These are phyloP conservation scores for Lablab purpureus DNA, from an alignment of 306 rosid species.

Conservation along the genomic window DNA sequence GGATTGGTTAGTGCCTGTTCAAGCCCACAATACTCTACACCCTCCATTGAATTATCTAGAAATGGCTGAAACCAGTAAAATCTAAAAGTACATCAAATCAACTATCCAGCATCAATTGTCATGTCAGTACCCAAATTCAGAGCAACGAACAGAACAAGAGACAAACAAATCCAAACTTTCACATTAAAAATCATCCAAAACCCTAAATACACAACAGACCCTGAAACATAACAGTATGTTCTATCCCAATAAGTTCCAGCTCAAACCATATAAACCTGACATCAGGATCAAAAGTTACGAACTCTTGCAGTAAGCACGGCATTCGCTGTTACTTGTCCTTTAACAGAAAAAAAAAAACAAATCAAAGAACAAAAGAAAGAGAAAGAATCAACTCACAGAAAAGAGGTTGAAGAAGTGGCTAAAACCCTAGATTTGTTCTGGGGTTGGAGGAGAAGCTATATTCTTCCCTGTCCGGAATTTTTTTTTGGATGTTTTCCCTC, in stretches of 20 bases:
- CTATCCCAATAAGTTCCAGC: conserved; percentile 33
- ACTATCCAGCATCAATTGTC: conserved; percentile 21
- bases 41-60: conserved; percentile 1
- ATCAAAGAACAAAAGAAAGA: not conserved
- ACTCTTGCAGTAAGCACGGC: conserved; percentile 27
- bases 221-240: conserved; percentile 5
- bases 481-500: conserved; percentile 73
- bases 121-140: conserved; percentile 15
- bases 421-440: conserved; percentile 65
- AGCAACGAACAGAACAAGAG: conserved; percentile 28
- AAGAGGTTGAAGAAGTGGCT: conserved; percentile 38
- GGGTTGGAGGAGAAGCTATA: conserved; percentile 47
- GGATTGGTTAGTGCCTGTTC: not conserved
- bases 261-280: conserved; percentile 46
- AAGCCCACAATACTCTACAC: not conserved
- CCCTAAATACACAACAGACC: conserved; percentile 49
- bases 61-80: not conserved
- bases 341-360: not conserved
- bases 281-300: conserved; percentile 8
- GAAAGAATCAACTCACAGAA: conserved; percentile 22
- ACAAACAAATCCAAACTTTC: not conserved
- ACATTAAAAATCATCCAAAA: conserved; percentile 25
- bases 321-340: conserved; percentile 26
- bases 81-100: conserved; percentile 19
- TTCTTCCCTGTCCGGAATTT: conserved; percentile 19